Conservation (phyloP, 192 early-diverging fungal species). For the Rhizoclosmatium globosum region DNA sequence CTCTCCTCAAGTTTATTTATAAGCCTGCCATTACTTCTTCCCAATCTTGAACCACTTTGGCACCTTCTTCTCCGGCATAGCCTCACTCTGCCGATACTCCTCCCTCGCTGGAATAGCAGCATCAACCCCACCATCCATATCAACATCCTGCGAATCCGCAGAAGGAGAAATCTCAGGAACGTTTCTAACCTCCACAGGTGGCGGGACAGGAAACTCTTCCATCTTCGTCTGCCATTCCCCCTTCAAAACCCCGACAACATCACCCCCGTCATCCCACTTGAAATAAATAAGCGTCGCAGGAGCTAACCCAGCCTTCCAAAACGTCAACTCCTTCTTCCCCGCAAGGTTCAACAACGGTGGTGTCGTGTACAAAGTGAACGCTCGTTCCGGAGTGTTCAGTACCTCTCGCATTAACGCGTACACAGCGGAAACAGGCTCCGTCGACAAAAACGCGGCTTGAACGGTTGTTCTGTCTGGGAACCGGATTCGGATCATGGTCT, state of each 20-base stretch:
- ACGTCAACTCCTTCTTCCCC: conserved; percentile 38
- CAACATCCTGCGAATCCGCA: background rate
- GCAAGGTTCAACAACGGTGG: conserved; percentile 47
- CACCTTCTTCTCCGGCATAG: conserved; percentile 29
- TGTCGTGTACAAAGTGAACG: conserved; percentile 48
- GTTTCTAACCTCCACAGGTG: background rate
- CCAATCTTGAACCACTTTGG: conserved; percentile 58
- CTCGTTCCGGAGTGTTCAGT: conserved; percentile 17
- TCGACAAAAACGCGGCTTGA: conserved; percentile 78
- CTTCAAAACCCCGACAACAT: conserved; percentile 10
- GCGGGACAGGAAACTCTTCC: conserved; percentile 40
- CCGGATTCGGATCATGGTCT: conserved; percentile 78
- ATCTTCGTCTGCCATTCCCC: conserved; percentile 22
- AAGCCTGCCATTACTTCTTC: conserved; percentile 28
- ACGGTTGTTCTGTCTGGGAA: conserved; percentile 81
- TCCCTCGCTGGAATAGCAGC: conserved; percentile 19
- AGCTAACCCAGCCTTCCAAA: conserved; percentile 54
- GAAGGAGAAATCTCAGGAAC: background rate
- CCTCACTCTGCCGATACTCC: conserved; percentile 6
- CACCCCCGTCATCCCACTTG: conserved; percentile 42
- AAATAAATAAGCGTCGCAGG: conserved; percentile 58
- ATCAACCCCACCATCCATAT: background rate
- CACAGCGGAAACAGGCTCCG: conserved; percentile 51
- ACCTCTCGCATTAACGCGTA: conserved; percentile 21
- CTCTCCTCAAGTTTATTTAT: too few relatives aligned